Percentiles rank a stretch among this genome's conserved stretches.
These are phyloP conservation scores for Backusella liffmaniae DNA, from an alignment of 192 early-diverging fungal species.

Conservation along the genomic window DNA sequence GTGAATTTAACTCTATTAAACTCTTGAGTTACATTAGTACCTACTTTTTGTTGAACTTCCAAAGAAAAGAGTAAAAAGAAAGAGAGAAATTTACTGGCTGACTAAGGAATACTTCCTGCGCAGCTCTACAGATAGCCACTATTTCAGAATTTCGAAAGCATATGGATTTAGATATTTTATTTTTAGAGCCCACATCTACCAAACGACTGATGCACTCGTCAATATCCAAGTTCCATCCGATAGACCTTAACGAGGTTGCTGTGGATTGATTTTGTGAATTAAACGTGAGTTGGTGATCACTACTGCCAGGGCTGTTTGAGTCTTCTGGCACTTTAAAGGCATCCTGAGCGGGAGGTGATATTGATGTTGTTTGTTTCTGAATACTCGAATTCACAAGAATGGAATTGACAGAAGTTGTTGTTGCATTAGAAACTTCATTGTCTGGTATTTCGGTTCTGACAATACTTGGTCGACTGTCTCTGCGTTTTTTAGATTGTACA, in stretches of 20 bases:
- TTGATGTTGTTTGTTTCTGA: background rate
- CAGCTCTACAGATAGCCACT: slow-evolving; percentile 79
- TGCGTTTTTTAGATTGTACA: slow-evolving; percentile 14
- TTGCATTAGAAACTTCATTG: slow-evolving; percentile 9
- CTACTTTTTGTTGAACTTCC: background rate
- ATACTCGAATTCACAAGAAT: slow-evolving; percentile 13
- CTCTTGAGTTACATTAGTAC: slow-evolving; percentile 26
- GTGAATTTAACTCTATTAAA: slow-evolving; percentile 72
- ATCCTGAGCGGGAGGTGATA: background rate
- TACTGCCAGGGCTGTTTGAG: background rate
- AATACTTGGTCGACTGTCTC: slow-evolving; percentile 14
- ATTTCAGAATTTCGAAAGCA: slow-evolving; percentile 90
- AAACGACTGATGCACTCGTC: slow-evolving; percentile 32
- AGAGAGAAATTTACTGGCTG: slow-evolving; percentile 59
- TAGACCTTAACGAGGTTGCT: slow-evolving; percentile 20
- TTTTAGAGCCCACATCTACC: slow-evolving; percentile 10
- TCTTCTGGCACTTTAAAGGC: background rate
- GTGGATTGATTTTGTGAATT: slow-evolving; percentile 37
- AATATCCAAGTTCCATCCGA: slow-evolving; percentile 27
- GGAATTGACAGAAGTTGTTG: slow-evolving; percentile 18
- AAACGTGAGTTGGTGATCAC: slow-evolving; percentile 28
- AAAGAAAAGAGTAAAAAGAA: background rate
- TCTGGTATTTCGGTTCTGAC: slow-evolving; percentile 10
- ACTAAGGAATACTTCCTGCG: slow-evolving; percentile 82
- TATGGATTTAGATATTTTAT: slow-evolving; percentile 57